Evolutionary conservation across 768 basidiomycete species (phyloP).

Genomic region (Leucosporidium scottii): DNA sequence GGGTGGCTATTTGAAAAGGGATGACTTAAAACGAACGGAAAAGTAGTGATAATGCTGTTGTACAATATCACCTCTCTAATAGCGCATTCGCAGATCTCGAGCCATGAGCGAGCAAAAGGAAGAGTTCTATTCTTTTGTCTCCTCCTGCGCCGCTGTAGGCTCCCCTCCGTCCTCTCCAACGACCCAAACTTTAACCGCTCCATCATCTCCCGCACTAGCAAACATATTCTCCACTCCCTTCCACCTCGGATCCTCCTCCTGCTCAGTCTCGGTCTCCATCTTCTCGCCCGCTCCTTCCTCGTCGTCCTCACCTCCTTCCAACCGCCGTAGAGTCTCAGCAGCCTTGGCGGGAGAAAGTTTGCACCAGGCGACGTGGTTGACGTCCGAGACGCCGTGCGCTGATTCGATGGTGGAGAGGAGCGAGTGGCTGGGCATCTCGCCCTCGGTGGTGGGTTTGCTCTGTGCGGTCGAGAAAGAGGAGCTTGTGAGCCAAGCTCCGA

Average conservation of each 20-base stretch:
- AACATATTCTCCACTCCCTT: constrained; percentile 59
- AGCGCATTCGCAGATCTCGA: too few relatives aligned
- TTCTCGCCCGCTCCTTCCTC: constrained; percentile 11
- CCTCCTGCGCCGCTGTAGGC: too few relatives aligned
- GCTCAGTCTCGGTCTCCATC: background rate
- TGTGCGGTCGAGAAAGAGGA: too few relatives aligned
- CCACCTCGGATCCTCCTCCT: constrained; percentile 37
- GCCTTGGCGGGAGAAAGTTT: constrained; percentile 33
- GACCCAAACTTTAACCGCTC: constrained; percentile 70
- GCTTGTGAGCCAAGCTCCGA: too few relatives aligned
- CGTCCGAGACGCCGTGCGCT: constrained; percentile 76
- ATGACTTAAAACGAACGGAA: too few relatives aligned
- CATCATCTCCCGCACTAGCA: constrained; percentile 82
- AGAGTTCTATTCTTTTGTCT: too few relatives aligned
- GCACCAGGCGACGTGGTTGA: constrained; percentile 82
- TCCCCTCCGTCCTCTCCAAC: background rate
- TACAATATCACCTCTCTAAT: too few relatives aligned
- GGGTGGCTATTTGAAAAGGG: background rate
- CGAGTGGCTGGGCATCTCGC: background rate
- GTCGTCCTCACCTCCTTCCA: constrained; percentile 23
- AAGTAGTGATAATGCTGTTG: too few relatives aligned
- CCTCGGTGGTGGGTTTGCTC: constrained; percentile 10
- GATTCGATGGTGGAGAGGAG: constrained; percentile 55
- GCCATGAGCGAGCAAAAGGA: too few relatives aligned
- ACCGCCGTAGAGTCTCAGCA: constrained; percentile 11